Evolutionary conservation across 768 basidiomycete species (phyloP).

Genomic region (Phaeotremella skinneri): DNA sequence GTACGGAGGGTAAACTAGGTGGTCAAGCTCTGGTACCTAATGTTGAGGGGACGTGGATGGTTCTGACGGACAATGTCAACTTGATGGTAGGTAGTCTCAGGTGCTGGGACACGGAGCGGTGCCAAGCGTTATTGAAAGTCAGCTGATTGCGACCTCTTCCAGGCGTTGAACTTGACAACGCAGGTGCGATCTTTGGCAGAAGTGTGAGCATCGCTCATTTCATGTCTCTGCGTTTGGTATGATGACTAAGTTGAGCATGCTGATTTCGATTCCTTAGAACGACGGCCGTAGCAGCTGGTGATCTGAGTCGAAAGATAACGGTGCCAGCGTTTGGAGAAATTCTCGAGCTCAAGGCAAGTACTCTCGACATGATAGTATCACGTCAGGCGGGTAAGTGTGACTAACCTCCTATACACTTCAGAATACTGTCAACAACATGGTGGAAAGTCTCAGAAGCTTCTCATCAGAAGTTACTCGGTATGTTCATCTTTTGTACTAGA

Average conservation of each 20-base stretch:
- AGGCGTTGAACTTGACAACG: slow-evolving; percentile 51
- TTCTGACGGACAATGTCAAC: slow-evolving; percentile 81
- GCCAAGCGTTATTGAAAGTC: background rate
- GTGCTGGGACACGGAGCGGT: no score
- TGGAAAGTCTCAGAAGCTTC: slow-evolving; percentile 82
- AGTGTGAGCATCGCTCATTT: slow-evolving; percentile 24
- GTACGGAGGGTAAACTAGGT: slow-evolving; percentile 82
- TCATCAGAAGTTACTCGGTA: slow-evolving; percentile 63
- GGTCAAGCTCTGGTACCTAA: slow-evolving; percentile 84
- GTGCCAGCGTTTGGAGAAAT: slow-evolving; percentile 85
- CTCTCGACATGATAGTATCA: background rate
- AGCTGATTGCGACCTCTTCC: background rate
- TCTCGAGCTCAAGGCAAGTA: slow-evolving; percentile 57
- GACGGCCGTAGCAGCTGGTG: slow-evolving; percentile 71
- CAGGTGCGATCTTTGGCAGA: slow-evolving; percentile 53
- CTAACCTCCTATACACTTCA: slow-evolving; percentile 9
- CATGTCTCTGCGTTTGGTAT: background rate
- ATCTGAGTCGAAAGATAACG: slow-evolving; percentile 82
- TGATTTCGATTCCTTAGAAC: slow-evolving; percentile 14
- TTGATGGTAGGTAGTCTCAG: slow-evolving; percentile 46
- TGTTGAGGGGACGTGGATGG: slow-evolving; percentile 69
- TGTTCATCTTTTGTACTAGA: background rate
- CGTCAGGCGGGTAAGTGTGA: slow-evolving; percentile 3
- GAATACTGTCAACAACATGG: slow-evolving; percentile 88
- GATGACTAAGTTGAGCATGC: slow-evolving; percentile 4